phyloP scores from a whole-genome alignment of 441 rosid species.

The Eruca vesicaria region DNA sequence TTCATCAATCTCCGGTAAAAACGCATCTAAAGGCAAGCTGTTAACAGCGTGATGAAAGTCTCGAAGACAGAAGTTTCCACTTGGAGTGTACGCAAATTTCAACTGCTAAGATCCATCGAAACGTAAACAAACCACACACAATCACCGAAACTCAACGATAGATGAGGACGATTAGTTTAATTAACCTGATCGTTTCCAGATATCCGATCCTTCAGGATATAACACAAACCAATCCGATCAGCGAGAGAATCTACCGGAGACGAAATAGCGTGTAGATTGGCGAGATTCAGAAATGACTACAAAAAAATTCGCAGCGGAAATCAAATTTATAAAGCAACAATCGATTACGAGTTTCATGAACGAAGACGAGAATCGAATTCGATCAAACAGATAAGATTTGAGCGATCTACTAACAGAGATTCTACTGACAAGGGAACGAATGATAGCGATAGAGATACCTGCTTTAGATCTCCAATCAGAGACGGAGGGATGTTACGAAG shows the following conservation, averaged over 20 bases:
- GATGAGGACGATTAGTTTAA: conserved; percentile 16
- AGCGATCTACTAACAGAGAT: conserved; percentile 17
- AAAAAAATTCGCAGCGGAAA: conserved; percentile 16
- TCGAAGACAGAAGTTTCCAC: conserved; percentile 60
- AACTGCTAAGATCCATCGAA: conserved; percentile 43
- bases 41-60: conserved; percentile 85
- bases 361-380: conserved; percentile 1
- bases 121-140: conserved; percentile 11
- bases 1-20: conserved; percentile 56
- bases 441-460: conserved; percentile 43
- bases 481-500: conserved; percentile 60
- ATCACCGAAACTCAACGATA: conserved; percentile 8
- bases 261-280: conserved; percentile 64
- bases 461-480: conserved; percentile 59
- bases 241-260: conserved; percentile 45
- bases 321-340: conserved; percentile 3
- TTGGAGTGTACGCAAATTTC: conserved; percentile 62
- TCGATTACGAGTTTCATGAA: background rate
- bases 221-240: conserved; percentile 72
- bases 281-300: conserved; percentile 70
- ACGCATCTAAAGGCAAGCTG: conserved; percentile 61
- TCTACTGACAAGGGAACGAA: background rate
- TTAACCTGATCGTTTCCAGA: conserved; percentile 62
- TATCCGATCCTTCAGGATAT: conserved; percentile 47
- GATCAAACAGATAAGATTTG: conserved; percentile 9